Evolutionary conservation across 805 yeast genomes (phyloP), one percentile per base, ranked within the genome.

Genomic region (Candida insectalens): DNA sequence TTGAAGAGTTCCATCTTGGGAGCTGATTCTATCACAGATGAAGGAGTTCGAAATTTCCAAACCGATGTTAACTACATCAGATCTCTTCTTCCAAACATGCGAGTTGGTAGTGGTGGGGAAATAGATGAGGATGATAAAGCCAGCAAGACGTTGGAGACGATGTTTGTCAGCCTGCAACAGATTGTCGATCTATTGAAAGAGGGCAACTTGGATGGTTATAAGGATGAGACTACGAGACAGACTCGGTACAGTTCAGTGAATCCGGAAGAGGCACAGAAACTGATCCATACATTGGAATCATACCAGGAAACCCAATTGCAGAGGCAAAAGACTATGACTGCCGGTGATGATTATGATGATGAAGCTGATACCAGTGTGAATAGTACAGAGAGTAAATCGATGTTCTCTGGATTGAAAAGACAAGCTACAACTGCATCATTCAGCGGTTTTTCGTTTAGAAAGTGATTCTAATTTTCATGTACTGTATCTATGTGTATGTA

Each of bases 31-130:
- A 75, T 74, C 43, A 76, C 85, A 15, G 62, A 65, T 16, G 77
- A 60, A 37, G 80, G 89, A 0, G 61, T 78, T 5, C 59, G 59
- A 30, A 88, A 87, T 53, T 88, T 89, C 53, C 83, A 83, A 45
- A 51, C 71, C 19, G 97, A 89, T 54, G 71, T 92, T 20, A 59
- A 63, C n/a, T 84, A 83, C 53, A 63, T 92, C 40, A 95, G 87
- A 52, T 47, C 57, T 7, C 62, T 71, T 12, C 66, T 71, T 60
- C 56, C 57, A 10, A 53, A 55, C 8, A 47, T 71, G 34, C 37
- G 43, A 32, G 42, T 19, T 13, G 8, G 25, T 14, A 25, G 20
- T 19, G n/a, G 20, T 3, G 27, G 19, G 12, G 14, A 16, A 13
- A 29, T 31, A 3, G 35, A 25, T 19, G 37, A 35, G 28, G 29